Evolutionary conservation across 768 basidiomycete species (phyloP), one percentile per base, ranked within the genome.

Genomic region (Lactifluus subvellereus): DNA sequence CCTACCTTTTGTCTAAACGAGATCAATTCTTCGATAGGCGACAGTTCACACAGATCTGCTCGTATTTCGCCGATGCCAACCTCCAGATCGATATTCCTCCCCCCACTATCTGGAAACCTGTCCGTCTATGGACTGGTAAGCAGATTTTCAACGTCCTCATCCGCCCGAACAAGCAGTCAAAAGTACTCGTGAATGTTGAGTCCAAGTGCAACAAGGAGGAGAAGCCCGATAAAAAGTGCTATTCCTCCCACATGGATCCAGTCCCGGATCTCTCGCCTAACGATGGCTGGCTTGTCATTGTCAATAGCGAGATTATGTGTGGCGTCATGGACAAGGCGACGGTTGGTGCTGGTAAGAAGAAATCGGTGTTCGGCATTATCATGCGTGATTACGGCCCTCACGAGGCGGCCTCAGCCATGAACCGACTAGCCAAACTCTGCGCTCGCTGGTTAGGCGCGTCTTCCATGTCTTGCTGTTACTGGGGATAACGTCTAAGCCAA

Each of bases 261-360:
- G 82, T 84, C 3, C 81, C 84, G 16, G 97, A 99, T 69, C 80
- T 99, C 73, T 89, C 91, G 10, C 95, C 96, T 0, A 98, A 99
- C 71, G 97, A 99, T 69, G 96, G 96, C 1, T 98, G 92, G 87
- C 82, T 99, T 32, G 97, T 99, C 50, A 85, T 99, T 59, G 86
- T 94, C 66, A 99, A 98, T 73, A 94, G 91, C 71, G 95, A 99
- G 75, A 93, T 99, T 69, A 99, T 98, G 94, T 98, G 95, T 69
- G 97, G 97, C 49, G 91, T 94, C 16, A 96, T 98, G 87, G 97
- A 99, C 77, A 99, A 99, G 76, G 91, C 91, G 16, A 98, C 94
- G 0, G 88, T 98, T 4, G 97, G 97, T 58, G 90, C 92, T 69
- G 97, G 97, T 57, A 99, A 99, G 83, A 98, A 99, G 80, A 98